A percentile compares a stretch with the other conserved stretches of the same genome.
phyloP scores from a whole-genome alignment of 352 stramenopile species.

The Phytophthora gonapodyides region DNA sequence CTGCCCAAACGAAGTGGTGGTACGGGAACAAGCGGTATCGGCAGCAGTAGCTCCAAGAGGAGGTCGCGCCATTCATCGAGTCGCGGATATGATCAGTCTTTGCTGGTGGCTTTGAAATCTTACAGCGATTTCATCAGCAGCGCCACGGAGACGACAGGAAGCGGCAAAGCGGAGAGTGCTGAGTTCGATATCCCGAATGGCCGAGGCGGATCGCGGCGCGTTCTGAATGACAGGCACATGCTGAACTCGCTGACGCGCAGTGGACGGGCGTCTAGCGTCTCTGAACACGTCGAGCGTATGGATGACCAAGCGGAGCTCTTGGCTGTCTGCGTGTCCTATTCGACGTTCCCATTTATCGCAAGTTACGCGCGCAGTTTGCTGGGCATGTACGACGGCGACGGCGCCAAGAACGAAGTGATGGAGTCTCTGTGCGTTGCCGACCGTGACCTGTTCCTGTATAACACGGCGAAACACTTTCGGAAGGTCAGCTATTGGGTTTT shows the following conservation, averaged over 20 bases:
- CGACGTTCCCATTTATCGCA: conserved; percentile 85
- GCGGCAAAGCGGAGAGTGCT: conserved; percentile 28
- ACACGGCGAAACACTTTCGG: conserved; percentile 68
- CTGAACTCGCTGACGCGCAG: conserved; percentile 76
- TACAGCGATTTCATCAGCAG: conserved; percentile 77
- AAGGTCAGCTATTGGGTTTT: conserved; percentile 84
- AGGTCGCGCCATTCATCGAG: conserved; percentile 40
- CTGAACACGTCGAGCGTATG: conserved; percentile 72
- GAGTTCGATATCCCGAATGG: conserved; percentile 37
- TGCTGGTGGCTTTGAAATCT: conserved; percentile 65
- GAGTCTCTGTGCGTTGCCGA: conserved; percentile 57
- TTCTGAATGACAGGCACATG: conserved; percentile 47
- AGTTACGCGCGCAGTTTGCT: conserved; percentile 82
- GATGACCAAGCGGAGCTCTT: conserved; percentile 73
- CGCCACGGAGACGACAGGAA: conserved; percentile 12
- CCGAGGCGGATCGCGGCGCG: conserved; percentile 14
- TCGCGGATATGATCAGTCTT: conserved; percentile 59
- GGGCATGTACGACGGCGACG: conserved; percentile 68
- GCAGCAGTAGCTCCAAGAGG: conserved; percentile 26
- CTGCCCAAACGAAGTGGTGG: conserved; percentile 51
- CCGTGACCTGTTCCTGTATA: conserved; percentile 70
- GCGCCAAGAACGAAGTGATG: conserved; percentile 62
- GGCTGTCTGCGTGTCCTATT: conserved; percentile 78
- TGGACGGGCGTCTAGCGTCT: conserved; percentile 53
- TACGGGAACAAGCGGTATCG: conserved; percentile 30